Evolutionary conservation across 208 protist genomes (phyloP), one percentile per base, ranked within the genome.

Genomic region (Crithidia mellificae): DNA sequence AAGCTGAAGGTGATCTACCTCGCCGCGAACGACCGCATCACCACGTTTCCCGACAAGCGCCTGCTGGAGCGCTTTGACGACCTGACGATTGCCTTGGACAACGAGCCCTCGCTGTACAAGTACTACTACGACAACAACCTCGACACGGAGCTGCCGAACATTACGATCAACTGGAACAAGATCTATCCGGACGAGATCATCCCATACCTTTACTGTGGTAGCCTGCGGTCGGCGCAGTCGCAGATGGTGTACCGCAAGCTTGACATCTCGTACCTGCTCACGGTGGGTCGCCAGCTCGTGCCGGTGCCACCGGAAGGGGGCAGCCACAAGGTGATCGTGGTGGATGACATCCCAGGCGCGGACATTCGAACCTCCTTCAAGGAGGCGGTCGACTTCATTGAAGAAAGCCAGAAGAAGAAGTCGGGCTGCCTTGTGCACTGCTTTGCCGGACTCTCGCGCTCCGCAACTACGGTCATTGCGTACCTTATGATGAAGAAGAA

Each of bases 151-250:
- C 67, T 92, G 36, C 84, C 83, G 3, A 88, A 89, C 71, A 72
- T 95, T 49, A 88, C 75, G 7, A 79, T 96, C 25, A 85, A 86
- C 44, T 96, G 92, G 90, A 94, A 96, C 66, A 96, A 96, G 69
- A 91, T 94, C 50, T 96, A 94, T 65, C 92, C 92, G 0, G 92
- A 96, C 58, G 77, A 84, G 50, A 94, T 96, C 38, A 72, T 96
- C 41, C 70, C 83, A 0, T 63, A 90, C 52, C 58, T 96, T 22
- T 96, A 86, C 76, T 92, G 88, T 58, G 92, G 92, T 22, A 90
- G 84, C 63, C 74, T 96, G 19, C 85, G 92, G 55, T 88, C 78
- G 17, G 88, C 92, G 25, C 92, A 95, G 68, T 92, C 87, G 24
- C 88, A 93, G 74, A 76, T 84, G 38, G 88, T 96, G 54, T 96